These are phyloP conservation scores for Austroboletus festivus DNA, from an alignment of 768 basidiomycete species.

Conservation along the genomic window DNA sequence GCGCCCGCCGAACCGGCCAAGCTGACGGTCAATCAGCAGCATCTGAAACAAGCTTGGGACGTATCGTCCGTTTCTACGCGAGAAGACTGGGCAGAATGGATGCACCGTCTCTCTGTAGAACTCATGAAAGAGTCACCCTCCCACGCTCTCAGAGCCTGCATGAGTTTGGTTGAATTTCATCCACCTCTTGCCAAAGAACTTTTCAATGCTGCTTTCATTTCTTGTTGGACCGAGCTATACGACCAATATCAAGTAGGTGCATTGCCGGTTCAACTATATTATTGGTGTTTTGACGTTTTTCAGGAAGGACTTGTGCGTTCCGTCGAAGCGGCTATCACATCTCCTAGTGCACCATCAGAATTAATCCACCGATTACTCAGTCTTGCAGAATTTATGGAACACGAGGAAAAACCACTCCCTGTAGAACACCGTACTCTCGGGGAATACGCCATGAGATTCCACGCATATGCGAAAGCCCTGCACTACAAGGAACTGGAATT, in stretches of 20 bases:
- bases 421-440: constrained; percentile 93
- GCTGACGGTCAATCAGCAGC: constrained; percentile 93
- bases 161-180: constrained; percentile 89
- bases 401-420: constrained; percentile 92
- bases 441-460: constrained; percentile 88
- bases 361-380: constrained; percentile 89
- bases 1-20: constrained; percentile 83
- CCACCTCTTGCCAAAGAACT: constrained; percentile 88
- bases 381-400: constrained; percentile 98
- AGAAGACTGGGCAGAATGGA: constrained; percentile 96
- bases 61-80: constrained; percentile 67
- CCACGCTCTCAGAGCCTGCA: constrained; percentile 95
- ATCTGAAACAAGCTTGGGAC: constrained; percentile 97
- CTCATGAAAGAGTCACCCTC: constrained; percentile 98
- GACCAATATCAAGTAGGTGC: constrained; percentile 86
- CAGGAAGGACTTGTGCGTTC: constrained; percentile 94
- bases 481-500: constrained; percentile 99
- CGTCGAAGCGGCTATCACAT: constrained; percentile 82
- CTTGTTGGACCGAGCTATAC: constrained; percentile 95
- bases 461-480: constrained; percentile 94
- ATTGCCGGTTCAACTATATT: not conserved
- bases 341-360: constrained; percentile 75
- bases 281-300: constrained; percentile 7
- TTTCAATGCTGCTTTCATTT: constrained; percentile 97
- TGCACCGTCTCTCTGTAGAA: constrained; percentile 87